Conservation (phyloP, 352 stramenopile genomes). For the Phytophthora cryptogea region DNA sequence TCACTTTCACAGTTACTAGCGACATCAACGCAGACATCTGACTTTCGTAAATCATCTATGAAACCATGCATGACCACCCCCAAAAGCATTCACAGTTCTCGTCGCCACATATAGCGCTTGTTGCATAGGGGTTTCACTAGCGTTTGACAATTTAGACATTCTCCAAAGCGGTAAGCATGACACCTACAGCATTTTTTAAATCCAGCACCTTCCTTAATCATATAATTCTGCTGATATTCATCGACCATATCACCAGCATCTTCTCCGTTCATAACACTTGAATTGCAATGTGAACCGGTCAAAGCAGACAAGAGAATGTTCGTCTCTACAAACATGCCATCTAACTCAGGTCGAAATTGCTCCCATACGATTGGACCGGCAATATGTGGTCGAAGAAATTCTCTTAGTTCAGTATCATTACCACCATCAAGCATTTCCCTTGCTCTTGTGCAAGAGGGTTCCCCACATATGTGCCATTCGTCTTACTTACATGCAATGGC, state of each 20-base stretch:
- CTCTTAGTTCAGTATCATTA: neutral
- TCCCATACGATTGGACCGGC: neutral
- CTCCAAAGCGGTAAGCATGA: slow-evolving; percentile 1
- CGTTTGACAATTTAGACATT: slow-evolving; percentile 1
- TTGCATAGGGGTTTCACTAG: neutral
- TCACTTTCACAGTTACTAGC: neutral
- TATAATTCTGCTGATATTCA: slow-evolving; percentile 13
- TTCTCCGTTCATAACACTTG: slow-evolving; percentile 3
- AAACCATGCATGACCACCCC: neutral
- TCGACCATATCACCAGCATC: slow-evolving; percentile 9
- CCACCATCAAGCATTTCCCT: neutral
- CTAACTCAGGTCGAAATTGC: neutral
- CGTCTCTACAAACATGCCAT: slow-evolving; percentile 8
- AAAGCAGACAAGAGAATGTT: neutral
- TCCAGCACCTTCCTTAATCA: slow-evolving; percentile 14
- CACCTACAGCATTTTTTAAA: neutral
- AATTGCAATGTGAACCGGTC: neutral
- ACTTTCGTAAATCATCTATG: neutral
- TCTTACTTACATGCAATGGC: neutral
- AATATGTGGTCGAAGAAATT: neutral
- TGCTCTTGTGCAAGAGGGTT: neutral
- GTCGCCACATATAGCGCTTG: slow-evolving; percentile 2
- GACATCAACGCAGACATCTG: neutral
- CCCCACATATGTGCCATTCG: neutral
- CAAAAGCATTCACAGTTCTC: slow-evolving; percentile 11